Conservation (phyloP, 2,329 filamentous ascomycete species). For the Botrytis deweyae region DNA sequence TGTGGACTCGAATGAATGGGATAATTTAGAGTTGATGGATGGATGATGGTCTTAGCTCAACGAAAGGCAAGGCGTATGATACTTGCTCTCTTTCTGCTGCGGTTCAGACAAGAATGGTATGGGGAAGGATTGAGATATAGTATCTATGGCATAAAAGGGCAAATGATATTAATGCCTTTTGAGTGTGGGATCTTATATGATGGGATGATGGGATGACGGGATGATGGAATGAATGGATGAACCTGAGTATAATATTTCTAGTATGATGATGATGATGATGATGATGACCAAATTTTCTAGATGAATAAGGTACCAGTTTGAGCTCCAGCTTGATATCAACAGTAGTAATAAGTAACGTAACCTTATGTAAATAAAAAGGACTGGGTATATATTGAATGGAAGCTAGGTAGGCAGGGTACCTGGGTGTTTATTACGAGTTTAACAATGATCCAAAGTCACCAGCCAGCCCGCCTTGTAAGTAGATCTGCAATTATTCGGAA, state of each 20-base stretch:
- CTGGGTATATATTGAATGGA: background rate
- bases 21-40: background rate
- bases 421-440: background rate
- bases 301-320: background rate
- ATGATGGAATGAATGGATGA: background rate
- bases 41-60: constrained; percentile 7
- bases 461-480: background rate
- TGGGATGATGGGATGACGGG: background rate
- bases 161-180: background rate
- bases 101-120: background rate
- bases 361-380: background rate
- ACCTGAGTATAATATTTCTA: background rate
- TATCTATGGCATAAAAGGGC: background rate
- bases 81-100: background rate
- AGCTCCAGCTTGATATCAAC: background rate
- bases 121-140: background rate
- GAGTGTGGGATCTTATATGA: background rate
- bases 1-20: background rate
- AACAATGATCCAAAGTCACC: background rate
- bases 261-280: background rate
- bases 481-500: constrained; percentile 4
- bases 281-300: background rate
- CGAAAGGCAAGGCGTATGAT: background rate
- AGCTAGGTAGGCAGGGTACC: background rate
- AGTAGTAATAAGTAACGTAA: background rate